Evolutionary conservation across 805 yeast species (phyloP), one percentile per base, ranked within the genome.

Genomic region (Kuraishia cidri): DNA sequence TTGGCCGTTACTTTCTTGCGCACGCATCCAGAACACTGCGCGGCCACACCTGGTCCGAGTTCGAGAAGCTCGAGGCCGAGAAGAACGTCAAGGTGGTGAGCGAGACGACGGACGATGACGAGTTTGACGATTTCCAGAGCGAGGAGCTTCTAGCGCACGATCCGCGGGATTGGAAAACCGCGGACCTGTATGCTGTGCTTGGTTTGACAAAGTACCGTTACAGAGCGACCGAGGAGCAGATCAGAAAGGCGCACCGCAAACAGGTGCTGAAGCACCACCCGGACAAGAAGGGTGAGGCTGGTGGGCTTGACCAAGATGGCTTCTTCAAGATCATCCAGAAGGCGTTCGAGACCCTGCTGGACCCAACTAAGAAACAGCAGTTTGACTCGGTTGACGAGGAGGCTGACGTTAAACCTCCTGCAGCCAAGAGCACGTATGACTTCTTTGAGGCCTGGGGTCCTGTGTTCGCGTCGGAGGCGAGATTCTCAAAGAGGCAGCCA

Each of bases 11-110:
- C 56, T 92, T 88, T 66, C 67, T 92, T 48, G 96, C 96, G 33
- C 98, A 92, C 54, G 97, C 97, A 37, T 78, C 95, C 46, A 83
- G 98, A 70, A 75, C 94, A 34, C 69, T 88, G 48, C 79, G 95
- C 64, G 95, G 95, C 58, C 96, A 94, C 66, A 86, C 97, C 31
- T 92, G 97, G 95, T 86, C 97, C 35, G 97, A 92, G 64, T 92
- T 75, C 53, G 98, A 92, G 65, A 79, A 82, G 58, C 66, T 87
- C 45, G 94, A 88, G 70, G 95, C 95, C 39, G 94, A 80, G 55
- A 78, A 75, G 62, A 84, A 84, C 60, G 94, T 83, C 50, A 70
- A 72, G 48, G 61, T 62, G 36, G 74, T 75, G 40, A 94, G 83
- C 47, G 80, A 72, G 46, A 53, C 71, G 40, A 61, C 56, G 37